Conservation (phyloP, 2,329 filamentous ascomycete species). For the Rasamsonia emersonii region DNA sequence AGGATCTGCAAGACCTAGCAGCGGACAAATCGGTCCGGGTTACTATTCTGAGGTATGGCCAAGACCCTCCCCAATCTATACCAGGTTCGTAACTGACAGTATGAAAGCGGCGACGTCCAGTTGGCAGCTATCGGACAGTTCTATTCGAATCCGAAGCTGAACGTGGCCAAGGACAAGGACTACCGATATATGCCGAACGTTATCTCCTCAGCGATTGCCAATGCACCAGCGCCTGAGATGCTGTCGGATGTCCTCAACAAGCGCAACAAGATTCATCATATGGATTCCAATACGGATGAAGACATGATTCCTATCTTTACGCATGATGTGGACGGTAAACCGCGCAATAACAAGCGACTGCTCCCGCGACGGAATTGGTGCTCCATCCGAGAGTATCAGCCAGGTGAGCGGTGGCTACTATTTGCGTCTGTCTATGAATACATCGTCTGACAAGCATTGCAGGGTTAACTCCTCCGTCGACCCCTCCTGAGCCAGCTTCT, state of each 20-base stretch:
- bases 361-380: constrained; percentile 93
- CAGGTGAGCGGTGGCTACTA: constrained; percentile 42
- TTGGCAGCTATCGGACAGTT: constrained; percentile 89
- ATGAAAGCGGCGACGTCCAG: constrained; percentile 74
- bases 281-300: constrained; percentile 71
- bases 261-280: constrained; percentile 66
- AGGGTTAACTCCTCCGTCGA: constrained; percentile 62
- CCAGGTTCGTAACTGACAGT: constrained; percentile 7
- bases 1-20: constrained; percentile 86
- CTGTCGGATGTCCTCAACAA: constrained; percentile 89
- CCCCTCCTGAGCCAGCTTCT: constrained; percentile 49
- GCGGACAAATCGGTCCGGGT: constrained; percentile 86
- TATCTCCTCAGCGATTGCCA: constrained; percentile 88
- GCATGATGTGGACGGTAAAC: constrained; percentile 79
- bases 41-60: constrained; percentile 65
- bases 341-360: constrained; percentile 82
- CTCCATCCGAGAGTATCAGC: constrained; percentile 75
- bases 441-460: constrained; percentile 42
- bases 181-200: constrained; percentile 96
- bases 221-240: constrained; percentile 77
- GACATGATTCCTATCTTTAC: constrained; percentile 92
- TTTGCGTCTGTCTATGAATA: background rate
- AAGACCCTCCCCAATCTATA: background rate
- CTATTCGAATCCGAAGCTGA: constrained; percentile 79
- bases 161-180: constrained; percentile 78